Conservation (phyloP, 2,329 filamentous ascomycete genomes). For the Neonectria neomacrospora region DNA sequence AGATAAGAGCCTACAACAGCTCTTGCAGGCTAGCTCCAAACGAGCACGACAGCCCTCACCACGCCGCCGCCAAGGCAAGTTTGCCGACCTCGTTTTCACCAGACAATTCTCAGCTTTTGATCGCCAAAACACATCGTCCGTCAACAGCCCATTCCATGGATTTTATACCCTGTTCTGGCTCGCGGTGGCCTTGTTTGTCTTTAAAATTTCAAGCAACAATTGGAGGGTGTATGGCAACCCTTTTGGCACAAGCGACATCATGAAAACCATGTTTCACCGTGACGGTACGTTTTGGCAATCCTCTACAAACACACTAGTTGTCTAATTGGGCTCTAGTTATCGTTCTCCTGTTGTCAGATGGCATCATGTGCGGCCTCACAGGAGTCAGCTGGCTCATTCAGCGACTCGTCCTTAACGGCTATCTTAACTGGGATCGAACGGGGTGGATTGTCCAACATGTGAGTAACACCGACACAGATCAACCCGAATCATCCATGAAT, state of each 20-base stretch:
- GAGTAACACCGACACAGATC: constrained; percentile 35
- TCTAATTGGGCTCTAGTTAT: constrained; percentile 52
- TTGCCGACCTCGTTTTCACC: constrained; percentile 73
- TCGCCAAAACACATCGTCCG: constrained; percentile 71
- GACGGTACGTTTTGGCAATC: constrained; percentile 52
- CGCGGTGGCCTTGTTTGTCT: constrained; percentile 71
- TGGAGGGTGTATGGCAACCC: constrained; percentile 75
- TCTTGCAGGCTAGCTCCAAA: constrained; percentile 42
- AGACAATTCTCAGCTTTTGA: constrained; percentile 80
- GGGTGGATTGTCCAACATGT: constrained; percentile 81
- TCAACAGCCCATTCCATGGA: constrained; percentile 78
- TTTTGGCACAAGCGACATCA: constrained; percentile 77
- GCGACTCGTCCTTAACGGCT: constrained; percentile 66
- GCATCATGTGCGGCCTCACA: constrained; percentile 73
- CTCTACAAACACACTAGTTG: neutral
- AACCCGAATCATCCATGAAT: neutral
- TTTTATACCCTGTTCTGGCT: constrained; percentile 87
- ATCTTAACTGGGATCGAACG: constrained; percentile 71
- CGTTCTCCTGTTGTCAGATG: constrained; percentile 71
- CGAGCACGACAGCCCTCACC: constrained; percentile 36
- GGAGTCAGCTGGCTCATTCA: constrained; percentile 75
- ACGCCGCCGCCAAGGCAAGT: constrained; percentile 41
- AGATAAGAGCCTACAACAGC: constrained; percentile 44
- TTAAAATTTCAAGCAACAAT: constrained; percentile 75
- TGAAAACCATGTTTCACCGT: constrained; percentile 71